phyloP scores from a whole-genome alignment of 352 stramenopile species.

The Phytophthora foliorum region DNA sequence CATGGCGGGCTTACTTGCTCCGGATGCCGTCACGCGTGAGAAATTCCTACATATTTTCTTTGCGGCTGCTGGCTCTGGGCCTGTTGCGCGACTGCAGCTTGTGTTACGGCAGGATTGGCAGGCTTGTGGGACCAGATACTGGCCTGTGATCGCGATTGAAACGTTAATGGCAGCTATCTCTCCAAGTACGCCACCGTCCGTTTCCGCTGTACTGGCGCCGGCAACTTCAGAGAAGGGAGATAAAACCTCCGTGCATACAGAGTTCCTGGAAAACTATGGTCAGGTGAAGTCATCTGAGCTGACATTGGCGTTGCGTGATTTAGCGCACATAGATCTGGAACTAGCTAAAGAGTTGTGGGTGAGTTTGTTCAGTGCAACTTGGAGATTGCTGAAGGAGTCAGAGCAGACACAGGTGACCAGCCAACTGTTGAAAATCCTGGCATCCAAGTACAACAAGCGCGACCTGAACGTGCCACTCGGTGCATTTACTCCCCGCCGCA shows the following conservation, averaged over 20 bases:
- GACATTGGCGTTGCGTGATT: constrained; percentile 63
- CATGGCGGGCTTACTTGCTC: constrained; percentile 82
- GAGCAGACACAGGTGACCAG: constrained; percentile 69
- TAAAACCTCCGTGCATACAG: constrained; percentile 24
- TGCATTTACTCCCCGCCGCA: constrained; percentile 54
- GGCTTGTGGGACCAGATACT: constrained; percentile 86
- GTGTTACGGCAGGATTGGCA: constrained; percentile 90
- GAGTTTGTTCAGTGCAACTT: constrained; percentile 73
- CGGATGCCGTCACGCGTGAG: constrained; percentile 63
- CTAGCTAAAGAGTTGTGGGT: constrained; percentile 89
- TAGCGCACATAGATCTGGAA: constrained; percentile 87
- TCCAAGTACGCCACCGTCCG: constrained; percentile 17
- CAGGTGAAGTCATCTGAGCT: constrained; percentile 51
- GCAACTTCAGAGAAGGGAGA: constrained; percentile 1
- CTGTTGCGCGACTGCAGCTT: constrained; percentile 67
- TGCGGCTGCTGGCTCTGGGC: constrained; percentile 45
- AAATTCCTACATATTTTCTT: constrained; percentile 86
- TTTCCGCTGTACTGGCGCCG: constrained; percentile 10
- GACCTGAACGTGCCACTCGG: constrained; percentile 81
- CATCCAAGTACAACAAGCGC: constrained; percentile 91
- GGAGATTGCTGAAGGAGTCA: constrained; percentile 51
- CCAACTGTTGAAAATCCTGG: constrained; percentile 81
- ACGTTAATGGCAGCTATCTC: constrained; percentile 67
- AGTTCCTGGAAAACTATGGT: constrained; percentile 44
- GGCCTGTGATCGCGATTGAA: constrained; percentile 85